Evolutionary conservation across 208 protist genomes (phyloP), one percentile per base, ranked within the genome.

Genomic region (Vickermania ingenoplastis): DNA sequence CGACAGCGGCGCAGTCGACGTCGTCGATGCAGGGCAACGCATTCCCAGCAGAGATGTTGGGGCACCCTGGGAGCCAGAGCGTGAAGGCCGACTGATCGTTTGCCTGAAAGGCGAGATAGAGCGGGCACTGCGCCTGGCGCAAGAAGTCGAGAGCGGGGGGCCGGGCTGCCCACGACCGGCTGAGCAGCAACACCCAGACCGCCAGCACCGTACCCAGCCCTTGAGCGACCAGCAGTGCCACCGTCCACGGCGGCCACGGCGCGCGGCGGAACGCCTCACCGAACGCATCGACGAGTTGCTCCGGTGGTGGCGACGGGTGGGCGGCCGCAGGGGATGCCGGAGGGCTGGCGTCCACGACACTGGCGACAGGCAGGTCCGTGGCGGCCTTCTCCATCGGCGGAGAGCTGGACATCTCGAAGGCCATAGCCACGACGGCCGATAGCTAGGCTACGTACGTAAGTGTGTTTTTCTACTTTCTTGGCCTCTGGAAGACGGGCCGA

Each of bases 1-100:
- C 65, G 4, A 77, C 29, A 50, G 68, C 31, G 11, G 61, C 64
- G 59, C 81, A 87, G 57, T 87, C 80, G 2, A 67, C 57, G 21
- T 64, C 22, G 4, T 59, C 65, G 7, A 21, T 30, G 63, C 80
- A 88, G 13, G 45, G 30, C 49, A 63, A 69, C 1, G 57, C 14
- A 3, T 59, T 29, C 1, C 76, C 76, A 3, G 31, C 11, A 0
- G 30, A 13, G 3, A 57, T 63, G 11, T 14, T 0, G 1, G 31
- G 26, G 53, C 73, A 83, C 1, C 21, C 61, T 2, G 55, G 14
- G 17, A 31, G 24, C 76, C 76, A 83, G n/a, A 27, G 59, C 14
- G 56, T 58, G 53, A 69, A 87, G 3, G 73, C 52, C 36, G 7
- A 51, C 69, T 11, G 2, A 25, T 17, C 0, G 66, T 27, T 3